Evolutionary conservation across 148 eudicot genomes (phyloP), one percentile per base, ranked within the genome.

Genomic region (Cornus suecica): DNA sequence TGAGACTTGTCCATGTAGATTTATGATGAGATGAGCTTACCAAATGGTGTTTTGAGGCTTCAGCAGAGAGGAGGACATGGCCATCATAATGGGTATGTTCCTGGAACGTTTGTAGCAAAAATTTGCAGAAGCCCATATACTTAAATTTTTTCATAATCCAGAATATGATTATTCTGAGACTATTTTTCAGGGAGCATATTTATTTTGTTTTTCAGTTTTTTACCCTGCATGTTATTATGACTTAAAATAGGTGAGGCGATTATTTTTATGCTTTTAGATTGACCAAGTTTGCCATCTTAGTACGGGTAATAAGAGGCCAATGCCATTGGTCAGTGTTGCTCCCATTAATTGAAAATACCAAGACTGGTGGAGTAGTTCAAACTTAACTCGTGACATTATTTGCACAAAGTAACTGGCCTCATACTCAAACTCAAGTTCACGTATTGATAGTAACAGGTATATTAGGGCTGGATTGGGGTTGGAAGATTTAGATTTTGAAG

Each of bases 41-140:
- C 98, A 25, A 96, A 93, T 81, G 99, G 99, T 24, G 93, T 96
- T 77, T 77, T 96, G 72, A 93, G 97, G 85, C 83, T 96, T 87
- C 98, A 93, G 85, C 99, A 88, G 0, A 96, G 86, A 91, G 99
- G 90, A 81, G 98, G 99, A 74, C 95, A 91, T 84, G 98, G 95
- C 60, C 87, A 96, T 86, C 97, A 96, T 76, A 96, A 91, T 24
- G 99, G 99, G 99, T 96, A 91, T 76, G 20, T 52, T 75, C 23
- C 5, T 67, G 32, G 34, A 74, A 68, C 67, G 20, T 25, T 41
- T 72, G 65, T 52, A 52, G 20, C 18, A 52, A 52, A 52, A 20
- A 52, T 52, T 52, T 52, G 58, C 58, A 52, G 20, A 52, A 52
- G 58, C 20, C 58, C 22, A 22, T 58, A n/a, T 58, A 14, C 62